Evolutionary conservation across 129 eudicot genomes (phyloP), one percentile per base, ranked within the genome.

Genomic region (Escallonia rubra): DNA sequence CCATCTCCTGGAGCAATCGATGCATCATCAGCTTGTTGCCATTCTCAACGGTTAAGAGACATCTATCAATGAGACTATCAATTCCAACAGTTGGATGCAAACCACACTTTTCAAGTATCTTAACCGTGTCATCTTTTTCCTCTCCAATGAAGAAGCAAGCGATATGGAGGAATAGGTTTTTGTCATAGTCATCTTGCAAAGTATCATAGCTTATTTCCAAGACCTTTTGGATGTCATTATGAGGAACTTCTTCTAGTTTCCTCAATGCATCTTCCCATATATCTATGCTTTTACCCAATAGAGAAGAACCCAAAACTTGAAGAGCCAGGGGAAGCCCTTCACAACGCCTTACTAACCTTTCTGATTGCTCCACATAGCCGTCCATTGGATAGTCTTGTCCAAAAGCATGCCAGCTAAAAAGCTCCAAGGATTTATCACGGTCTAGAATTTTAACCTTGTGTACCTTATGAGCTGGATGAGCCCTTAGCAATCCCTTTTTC

Each of bases 141-240:
- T 50, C 12, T 50, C 55, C 55, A 50, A 50, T n/a, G 12, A 50
- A 50, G 55, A 50, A 50, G 12, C 55, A 50, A 8, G 55, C 55
- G 12, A 8, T 50, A 50, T 59, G 63, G 7, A 59, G 63, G 63
- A 59, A 59, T 38, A 59, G 11, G 12, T 59, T 38, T 10, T 59
- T 59, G 43, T 59, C 63, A 38, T 59, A 12, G 42, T 59, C 42
- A 59, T 59, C 63, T 59, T 56, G 60, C 14, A 59, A 38, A 38
- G 8, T 16, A 5, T 59, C 63, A 13, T 59, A 59, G 63, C 63
- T 59, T 59, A 50, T 8, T 50, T 50, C 12, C 10, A 50, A 5
- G 10, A 8, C 13, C 1, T 8, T 50, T 50, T 8, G 9, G 55
- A 50, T 4, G 10, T 50, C 13, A 50, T 3, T n/a, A 50, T 50